These are phyloP conservation scores for Hypocrella siamensis DNA, from an alignment of 2,329 filamentous ascomycete genomes.

Conservation along the genomic window DNA sequence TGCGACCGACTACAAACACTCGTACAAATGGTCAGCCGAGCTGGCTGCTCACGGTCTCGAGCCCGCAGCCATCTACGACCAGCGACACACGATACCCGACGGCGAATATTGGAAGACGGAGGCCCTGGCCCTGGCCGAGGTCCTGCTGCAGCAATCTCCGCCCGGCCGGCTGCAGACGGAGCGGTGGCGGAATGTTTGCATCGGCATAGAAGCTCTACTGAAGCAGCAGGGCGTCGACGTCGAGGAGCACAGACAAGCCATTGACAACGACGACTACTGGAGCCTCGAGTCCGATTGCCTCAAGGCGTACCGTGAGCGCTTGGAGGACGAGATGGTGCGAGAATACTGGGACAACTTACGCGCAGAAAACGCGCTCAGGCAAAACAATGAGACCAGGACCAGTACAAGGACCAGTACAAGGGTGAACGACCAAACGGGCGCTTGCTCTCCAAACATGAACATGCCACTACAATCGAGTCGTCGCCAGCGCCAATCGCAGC, in stretches of 20 bases:
- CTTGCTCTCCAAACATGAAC: background rate
- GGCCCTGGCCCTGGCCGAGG: background rate
- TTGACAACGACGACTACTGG: background rate
- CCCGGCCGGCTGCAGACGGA: background rate
- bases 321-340: background rate
- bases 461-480: background rate
- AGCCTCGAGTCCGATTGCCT: background rate
- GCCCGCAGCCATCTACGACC: background rate
- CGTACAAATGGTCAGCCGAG: background rate
- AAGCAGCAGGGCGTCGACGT: background rate
- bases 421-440: background rate
- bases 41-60: background rate
- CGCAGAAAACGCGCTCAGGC: background rate
- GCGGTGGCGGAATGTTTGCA: background rate
- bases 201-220: background rate
- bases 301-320: background rate
- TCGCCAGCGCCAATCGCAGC: background rate
- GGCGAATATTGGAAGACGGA: background rate
- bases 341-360: background rate
- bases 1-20: background rate
- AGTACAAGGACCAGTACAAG: background rate
- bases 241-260: background rate
- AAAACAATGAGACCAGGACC: too few relatives aligned
- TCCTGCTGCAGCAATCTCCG: background rate
- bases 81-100: background rate